These are phyloP conservation scores for Singerocomus inundabilis DNA, from an alignment of 1,284 basidiomycete species.

Conservation along the genomic window DNA sequence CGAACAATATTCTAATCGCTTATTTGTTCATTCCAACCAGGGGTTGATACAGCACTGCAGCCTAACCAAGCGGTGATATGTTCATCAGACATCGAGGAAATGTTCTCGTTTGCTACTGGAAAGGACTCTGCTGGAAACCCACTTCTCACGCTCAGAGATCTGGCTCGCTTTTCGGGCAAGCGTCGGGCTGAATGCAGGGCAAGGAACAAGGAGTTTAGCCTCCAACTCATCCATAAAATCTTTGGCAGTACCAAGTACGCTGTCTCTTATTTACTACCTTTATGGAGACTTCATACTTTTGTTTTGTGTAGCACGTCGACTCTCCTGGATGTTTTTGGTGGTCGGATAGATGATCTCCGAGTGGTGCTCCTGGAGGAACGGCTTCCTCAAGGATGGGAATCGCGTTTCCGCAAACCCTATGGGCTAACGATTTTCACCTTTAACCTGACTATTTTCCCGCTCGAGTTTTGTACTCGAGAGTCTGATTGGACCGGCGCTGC, in stretches of 20 bases:
- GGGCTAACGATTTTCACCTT: conserved; percentile 61
- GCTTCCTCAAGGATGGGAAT: conserved; percentile 67
- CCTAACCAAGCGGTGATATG: conserved; percentile 54
- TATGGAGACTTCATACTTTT: too few relatives aligned
- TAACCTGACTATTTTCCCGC: conserved; percentile 49
- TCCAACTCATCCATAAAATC: conserved; percentile 47
- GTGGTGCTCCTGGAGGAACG: conserved; percentile 61
- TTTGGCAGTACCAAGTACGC: conserved; percentile 65
- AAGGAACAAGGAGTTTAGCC: conserved; percentile 55
- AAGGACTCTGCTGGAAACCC: conserved; percentile 46
- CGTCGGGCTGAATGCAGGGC: conserved; percentile 54
- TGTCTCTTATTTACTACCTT: background rate
- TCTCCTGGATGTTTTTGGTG: conserved; percentile 60
- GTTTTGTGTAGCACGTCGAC: conserved; percentile 46
- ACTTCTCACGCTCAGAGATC: conserved; percentile 52
- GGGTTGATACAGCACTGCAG: conserved; percentile 51
- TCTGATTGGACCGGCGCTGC: conserved; percentile 12
- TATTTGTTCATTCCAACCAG: conserved; percentile 34
- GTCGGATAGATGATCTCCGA: conserved; percentile 53
- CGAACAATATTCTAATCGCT: background rate
- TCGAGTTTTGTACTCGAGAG: conserved; percentile 41
- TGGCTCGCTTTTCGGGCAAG: conserved; percentile 53
- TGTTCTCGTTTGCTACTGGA: conserved; percentile 60
- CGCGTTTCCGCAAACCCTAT: conserved; percentile 45
- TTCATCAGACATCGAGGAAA: conserved; percentile 49